phyloP scores from a whole-genome alignment of 768 basidiomycete genomes.

The Butyriboletus loyo region DNA sequence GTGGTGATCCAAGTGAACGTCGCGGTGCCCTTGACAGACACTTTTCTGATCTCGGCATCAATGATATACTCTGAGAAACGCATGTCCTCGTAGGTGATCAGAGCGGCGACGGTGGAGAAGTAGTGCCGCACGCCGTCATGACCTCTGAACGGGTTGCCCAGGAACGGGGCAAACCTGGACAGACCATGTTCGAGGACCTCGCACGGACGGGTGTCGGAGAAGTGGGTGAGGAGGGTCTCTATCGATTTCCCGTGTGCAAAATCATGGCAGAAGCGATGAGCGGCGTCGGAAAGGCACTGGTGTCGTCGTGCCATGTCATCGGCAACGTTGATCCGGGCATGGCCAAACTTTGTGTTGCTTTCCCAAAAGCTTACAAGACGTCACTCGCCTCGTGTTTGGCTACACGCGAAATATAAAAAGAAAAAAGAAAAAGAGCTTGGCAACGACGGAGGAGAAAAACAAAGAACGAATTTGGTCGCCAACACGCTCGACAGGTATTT shows the following conservation, averaged over 20 bases:
- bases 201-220: constrained; percentile 44
- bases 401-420: background rate
- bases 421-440: background rate
- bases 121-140: constrained; percentile 43
- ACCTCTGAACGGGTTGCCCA: constrained; percentile 50
- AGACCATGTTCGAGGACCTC: constrained; percentile 56
- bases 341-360: too few species aligned
- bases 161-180: constrained; percentile 53
- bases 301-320: constrained; percentile 5
- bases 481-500: background rate
- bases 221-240: constrained; percentile 46
- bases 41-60: constrained; percentile 48
- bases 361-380: background rate
- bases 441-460: background rate
- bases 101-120: constrained; percentile 44
- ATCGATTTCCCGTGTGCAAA: constrained; percentile 46
- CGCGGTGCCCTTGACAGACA: constrained; percentile 53
- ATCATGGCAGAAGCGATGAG: constrained; percentile 48
- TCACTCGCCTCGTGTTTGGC: background rate
- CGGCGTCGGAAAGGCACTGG: constrained; percentile 42
- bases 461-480: background rate
- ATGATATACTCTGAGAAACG: constrained; percentile 54
- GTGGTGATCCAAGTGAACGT: constrained; percentile 56
- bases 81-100: constrained; percentile 51
- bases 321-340: background rate